Conservation (phyloP, 805 yeast genomes). For the Myxozyma sirexii region DNA sequence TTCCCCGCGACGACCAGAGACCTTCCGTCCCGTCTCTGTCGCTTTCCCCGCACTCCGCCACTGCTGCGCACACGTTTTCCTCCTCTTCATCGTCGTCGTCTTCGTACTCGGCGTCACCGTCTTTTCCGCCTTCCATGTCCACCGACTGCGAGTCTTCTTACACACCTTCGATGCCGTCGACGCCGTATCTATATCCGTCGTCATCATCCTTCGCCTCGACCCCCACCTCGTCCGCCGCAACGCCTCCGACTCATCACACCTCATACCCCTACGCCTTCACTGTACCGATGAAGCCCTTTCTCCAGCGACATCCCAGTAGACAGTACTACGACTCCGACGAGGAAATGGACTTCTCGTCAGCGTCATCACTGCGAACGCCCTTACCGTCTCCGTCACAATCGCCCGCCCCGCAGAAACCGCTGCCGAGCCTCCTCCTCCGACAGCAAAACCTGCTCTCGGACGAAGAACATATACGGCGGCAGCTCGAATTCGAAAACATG, state of each 20-base stretch:
- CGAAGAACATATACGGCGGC: not conserved
- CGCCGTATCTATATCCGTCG: not conserved
- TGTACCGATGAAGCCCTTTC: not conserved
- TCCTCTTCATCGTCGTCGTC: not conserved
- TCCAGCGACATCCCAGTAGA: not conserved
- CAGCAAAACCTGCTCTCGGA: not conserved
- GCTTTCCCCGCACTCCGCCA: no score
- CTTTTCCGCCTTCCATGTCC: not conserved
- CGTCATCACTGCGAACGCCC: conserved; percentile 6
- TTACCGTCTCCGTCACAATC: conserved; percentile 20
- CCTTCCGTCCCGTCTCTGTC: no score
- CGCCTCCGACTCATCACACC: not conserved
- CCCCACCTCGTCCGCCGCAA: not conserved
- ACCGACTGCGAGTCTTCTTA: not conserved
- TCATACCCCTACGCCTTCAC: not conserved
- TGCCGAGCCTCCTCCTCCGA: not conserved
- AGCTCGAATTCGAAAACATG: not conserved
- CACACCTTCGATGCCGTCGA: not conserved
- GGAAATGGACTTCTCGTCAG: not conserved
- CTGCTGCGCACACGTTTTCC: not conserved
- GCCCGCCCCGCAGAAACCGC: conserved; percentile 5
- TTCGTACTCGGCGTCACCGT: not conserved
- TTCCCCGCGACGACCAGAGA: no score
- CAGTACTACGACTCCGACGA: conserved; percentile 4
- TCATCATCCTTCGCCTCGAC: not conserved